A percentile compares a stretch with the other conserved stretches of the same genome.
These are phyloP conservation scores for Phalaenopsis aphrodite DNA, from an alignment of 106 monocot species.

Conservation along the genomic window DNA sequence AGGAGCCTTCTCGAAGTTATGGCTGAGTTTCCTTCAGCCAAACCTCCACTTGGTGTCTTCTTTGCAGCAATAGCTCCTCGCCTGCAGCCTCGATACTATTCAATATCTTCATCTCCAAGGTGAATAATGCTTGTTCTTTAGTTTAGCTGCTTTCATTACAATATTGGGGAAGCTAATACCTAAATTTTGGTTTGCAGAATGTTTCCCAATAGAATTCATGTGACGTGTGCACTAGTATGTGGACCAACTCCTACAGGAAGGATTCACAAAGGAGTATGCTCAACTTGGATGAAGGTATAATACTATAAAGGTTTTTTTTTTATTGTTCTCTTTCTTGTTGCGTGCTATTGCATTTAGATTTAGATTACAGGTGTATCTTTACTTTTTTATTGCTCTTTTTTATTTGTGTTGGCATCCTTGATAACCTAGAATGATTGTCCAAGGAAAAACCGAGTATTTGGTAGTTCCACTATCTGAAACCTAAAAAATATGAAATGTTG, in stretches of 20 bases:
- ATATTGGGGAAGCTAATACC: not conserved
- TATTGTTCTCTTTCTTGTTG: no score
- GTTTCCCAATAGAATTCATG: conserved; percentile 84
- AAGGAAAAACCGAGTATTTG: not conserved
- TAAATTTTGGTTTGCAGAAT: conserved; percentile 32
- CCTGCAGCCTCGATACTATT: conserved; percentile 90
- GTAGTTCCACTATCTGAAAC: not conserved
- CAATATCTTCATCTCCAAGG: conserved; percentile 97
- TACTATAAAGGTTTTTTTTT: not conserved
- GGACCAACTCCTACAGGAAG: conserved; percentile 81
- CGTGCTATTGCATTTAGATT: not conserved
- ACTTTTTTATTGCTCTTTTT: not conserved
- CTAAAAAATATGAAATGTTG: not conserved
- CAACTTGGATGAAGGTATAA: conserved; percentile 97
- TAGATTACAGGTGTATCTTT: not conserved
- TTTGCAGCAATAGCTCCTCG: conserved; percentile 91
- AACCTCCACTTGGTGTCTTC: conserved; percentile 92
- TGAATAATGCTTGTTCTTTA: conserved; percentile 12
- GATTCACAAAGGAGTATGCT: conserved; percentile 95
- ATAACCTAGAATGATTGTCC: not conserved
- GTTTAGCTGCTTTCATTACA: not conserved
- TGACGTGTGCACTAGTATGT: conserved; percentile 84
- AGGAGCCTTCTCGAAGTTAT: conserved; percentile 95
- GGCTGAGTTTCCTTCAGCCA: conserved; percentile 91
- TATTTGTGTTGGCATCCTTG: not conserved